A percentile compares a stretch with the other conserved stretches of the same genome.
Evolutionary conservation across 2,329 filamentous ascomycete genomes (phyloP).

Genomic region (Hypoxylon rubiginosum): DNA sequence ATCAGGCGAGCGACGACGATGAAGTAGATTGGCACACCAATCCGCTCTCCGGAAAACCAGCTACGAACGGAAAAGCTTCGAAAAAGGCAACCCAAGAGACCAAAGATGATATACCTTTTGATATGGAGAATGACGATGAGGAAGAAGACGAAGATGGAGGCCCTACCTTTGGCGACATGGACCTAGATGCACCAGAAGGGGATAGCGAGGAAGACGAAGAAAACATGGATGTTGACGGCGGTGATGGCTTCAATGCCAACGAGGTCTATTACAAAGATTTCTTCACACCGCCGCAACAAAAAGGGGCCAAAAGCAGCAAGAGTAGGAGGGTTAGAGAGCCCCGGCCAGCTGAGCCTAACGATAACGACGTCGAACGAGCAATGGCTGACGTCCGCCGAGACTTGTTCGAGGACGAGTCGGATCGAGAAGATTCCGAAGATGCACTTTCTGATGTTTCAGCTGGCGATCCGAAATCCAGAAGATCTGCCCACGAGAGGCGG

Average conservation of each 20-base stretch:
- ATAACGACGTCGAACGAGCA: conserved; percentile 81
- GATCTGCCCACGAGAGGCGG: conserved; percentile 87
- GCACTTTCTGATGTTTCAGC: conserved; percentile 75
- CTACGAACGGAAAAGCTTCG: conserved; percentile 47
- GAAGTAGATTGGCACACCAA: conserved; percentile 90
- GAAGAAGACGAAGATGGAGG: conserved; percentile 80
- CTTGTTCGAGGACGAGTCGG: conserved; percentile 84
- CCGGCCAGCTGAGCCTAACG: conserved; percentile 61
- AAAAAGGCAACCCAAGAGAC: conserved; percentile 55
- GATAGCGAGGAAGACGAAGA: conserved; percentile 73
- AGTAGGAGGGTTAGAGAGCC: conserved; percentile 57
- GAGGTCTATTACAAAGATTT: conserved; percentile 93
- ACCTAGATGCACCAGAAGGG: conserved; percentile 79
- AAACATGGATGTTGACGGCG: conserved; percentile 68
- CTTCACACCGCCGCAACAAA: conserved; percentile 86
- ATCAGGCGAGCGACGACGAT: conserved; percentile 83
- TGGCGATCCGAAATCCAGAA: conserved; percentile 77
- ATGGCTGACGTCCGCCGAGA: conserved; percentile 91
- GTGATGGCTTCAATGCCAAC: conserved; percentile 78
- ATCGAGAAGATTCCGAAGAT: conserved; percentile 74
- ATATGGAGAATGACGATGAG: conserved; percentile 65
- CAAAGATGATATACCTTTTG: conserved; percentile 55
- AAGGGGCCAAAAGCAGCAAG: conserved; percentile 70
- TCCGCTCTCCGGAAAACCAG: conserved; percentile 66
- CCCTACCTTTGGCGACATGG: conserved; percentile 85